A percentile compares a stretch with the other conserved stretches of the same genome.
These are phyloP conservation scores for Ophioceras dolichostomum DNA, from an alignment of 2,329 filamentous ascomycete species.

Conservation along the genomic window DNA sequence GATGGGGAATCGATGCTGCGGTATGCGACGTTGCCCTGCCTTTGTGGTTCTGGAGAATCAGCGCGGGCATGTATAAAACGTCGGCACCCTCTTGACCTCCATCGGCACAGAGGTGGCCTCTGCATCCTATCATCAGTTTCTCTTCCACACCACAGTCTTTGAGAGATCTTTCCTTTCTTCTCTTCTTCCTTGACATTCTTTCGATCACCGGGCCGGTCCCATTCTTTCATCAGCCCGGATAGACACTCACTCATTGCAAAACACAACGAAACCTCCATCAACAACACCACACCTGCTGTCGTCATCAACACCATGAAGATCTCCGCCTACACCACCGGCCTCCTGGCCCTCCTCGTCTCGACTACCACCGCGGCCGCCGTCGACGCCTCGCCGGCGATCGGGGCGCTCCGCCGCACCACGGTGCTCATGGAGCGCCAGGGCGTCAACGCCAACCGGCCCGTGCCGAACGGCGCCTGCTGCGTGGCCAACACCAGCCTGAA, in stretches of 20 bases:
- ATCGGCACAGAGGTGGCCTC: too few species aligned
- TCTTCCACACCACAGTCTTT: neutral
- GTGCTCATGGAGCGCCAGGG: slow-evolving; percentile 14
- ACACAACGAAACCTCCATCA: too few species aligned
- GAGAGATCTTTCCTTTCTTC: neutral
- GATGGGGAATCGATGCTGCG: too few species aligned
- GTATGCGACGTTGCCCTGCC: too few species aligned
- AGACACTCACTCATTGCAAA: too few species aligned
- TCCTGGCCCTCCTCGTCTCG: slow-evolving; percentile 10
- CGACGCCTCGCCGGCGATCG: slow-evolving; percentile 8
- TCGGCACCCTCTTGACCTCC: too few species aligned
- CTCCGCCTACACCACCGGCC: slow-evolving; percentile 9
- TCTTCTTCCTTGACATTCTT: neutral
- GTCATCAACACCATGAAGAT: slow-evolving; percentile 17
- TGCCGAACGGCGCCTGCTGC: slow-evolving; percentile 21
- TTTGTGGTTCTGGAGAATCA: too few species aligned
- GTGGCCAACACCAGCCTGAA: slow-evolving; percentile 20
- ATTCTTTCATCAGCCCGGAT: too few species aligned
- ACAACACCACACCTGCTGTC: too few species aligned
- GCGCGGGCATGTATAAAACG: too few species aligned
- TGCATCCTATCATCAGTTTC: neutral
- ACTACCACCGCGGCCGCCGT: slow-evolving; percentile 14
- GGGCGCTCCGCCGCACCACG: slow-evolving; percentile 11
- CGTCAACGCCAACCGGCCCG: slow-evolving; percentile 19
- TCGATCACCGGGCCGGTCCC: too few species aligned